Evolutionary conservation across 441 rosid genomes (phyloP).

Genomic region (Brassica balearica): DNA sequence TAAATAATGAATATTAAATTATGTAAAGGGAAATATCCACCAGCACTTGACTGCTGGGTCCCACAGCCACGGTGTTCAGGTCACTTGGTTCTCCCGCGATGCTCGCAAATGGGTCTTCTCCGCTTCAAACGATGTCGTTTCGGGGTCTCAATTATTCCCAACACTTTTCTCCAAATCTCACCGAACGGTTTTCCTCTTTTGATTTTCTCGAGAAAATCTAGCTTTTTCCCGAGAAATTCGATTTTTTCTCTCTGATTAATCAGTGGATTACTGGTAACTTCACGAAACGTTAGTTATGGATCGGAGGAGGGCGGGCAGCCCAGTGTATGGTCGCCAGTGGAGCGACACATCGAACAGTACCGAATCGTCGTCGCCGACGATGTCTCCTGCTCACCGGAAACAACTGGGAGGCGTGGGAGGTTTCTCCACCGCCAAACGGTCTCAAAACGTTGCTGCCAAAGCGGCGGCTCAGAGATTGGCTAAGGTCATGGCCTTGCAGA

Average conservation of each 20-base stretch:
- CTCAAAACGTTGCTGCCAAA: constrained; percentile 94
- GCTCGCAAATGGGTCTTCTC: constrained; percentile 36
- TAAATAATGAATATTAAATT: not conserved
- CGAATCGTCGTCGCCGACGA: constrained; percentile 79
- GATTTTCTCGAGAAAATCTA: constrained; percentile 32
- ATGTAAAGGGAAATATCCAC: not conserved
- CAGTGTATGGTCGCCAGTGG: constrained; percentile 85
- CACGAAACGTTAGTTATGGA: constrained; percentile 56
- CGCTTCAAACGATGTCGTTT: constrained; percentile 39
- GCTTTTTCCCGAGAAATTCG: constrained; percentile 32
- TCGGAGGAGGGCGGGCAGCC: constrained; percentile 82
- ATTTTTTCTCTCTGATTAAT: constrained; percentile 9
- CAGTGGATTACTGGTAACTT: not conserved
- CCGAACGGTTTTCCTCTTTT: too few relatives aligned
- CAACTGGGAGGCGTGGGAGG: constrained; percentile 52
- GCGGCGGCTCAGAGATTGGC: constrained; percentile 94
- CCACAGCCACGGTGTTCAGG: constrained; percentile 38
- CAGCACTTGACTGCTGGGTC: constrained; percentile 33
- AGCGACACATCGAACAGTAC: constrained; percentile 82
- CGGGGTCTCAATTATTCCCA: not conserved
- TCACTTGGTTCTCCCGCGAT: constrained; percentile 34
- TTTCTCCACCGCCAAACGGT: constrained; percentile 75
- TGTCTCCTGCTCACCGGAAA: constrained; percentile 81
- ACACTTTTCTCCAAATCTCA: too few relatives aligned
- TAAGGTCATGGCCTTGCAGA: constrained; percentile 93